Conservation (phyloP, 1,284 basidiomycete genomes). For the Xerocomus tenax region DNA sequence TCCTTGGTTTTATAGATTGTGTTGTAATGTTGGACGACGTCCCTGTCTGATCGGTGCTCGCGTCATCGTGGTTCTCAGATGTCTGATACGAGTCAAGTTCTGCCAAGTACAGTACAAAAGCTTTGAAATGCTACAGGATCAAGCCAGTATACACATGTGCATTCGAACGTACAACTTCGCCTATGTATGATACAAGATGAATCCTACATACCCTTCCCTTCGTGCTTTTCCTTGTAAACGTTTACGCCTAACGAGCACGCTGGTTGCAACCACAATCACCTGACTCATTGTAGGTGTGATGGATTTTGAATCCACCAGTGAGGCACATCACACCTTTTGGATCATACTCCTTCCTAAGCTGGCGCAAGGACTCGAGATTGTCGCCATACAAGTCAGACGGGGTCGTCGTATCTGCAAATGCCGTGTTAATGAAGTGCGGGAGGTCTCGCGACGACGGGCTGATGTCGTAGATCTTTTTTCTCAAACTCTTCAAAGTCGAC, state of each 20-base stretch:
- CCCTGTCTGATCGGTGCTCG: not conserved
- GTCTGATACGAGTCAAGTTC: too few relatives aligned
- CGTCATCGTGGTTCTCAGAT: too few relatives aligned
- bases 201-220: not conserved
- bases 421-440: conserved; percentile 7
- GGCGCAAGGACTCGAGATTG: conserved; percentile 4
- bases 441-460: not conserved
- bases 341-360: conserved; percentile 5
- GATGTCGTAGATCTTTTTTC: not conserved
- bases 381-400: conserved; percentile 9
- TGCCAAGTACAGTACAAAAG: not conserved
- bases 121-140: not conserved
- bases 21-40: conserved; percentile 6
- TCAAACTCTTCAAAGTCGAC: conserved; percentile 7
- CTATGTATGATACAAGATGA: not conserved
- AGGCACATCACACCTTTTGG: conserved; percentile 9
- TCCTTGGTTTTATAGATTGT: not conserved
- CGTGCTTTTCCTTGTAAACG: not conserved
- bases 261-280: not conserved
- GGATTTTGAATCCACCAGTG: conserved; percentile 16
- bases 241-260: not conserved
- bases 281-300: not conserved
- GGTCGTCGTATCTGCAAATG: conserved; percentile 5
- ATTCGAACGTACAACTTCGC: not conserved
- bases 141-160: too few relatives aligned